Base-by-base conservation (phyloP, 305 asterid species). In the Fraxinus dipetala region DNA sequence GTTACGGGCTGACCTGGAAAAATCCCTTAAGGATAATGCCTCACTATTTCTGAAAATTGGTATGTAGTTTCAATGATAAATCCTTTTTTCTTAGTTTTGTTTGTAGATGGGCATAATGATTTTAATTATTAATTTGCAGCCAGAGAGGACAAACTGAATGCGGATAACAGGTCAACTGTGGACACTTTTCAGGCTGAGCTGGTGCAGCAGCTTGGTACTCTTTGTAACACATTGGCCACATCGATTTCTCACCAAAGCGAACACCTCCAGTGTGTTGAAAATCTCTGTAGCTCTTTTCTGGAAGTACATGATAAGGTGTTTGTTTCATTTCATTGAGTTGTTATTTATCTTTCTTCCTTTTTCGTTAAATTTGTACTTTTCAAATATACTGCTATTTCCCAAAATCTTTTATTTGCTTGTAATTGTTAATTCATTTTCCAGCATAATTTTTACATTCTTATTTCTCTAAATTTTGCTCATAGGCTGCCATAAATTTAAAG, bases 1-100 rank as follows among this genome's bases (percentile, higher is more conserved):
- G 1, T 84, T 93, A 79, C 91, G 94, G n/a, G 89, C 93, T 87
- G 94, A 93, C 61, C 85, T 93, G 90, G 98, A 92, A 83, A 91
- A 89, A 83, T 86, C 93, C 30, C 90, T 87, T 48, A 83, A 84
- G 86, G 95, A 93, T 72, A 92, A 89, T 38, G 89, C 91, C 18
- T 90, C 95, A 16, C 78, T 93, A 26, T 89, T 86, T 85, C 83
- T 81, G 72, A 93, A 93, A 89, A 90, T 93, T 67, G 93, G 97
- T 92, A 84, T 22, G 84, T 78, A 74, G 5, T 48, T 76, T 38
- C 63, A 35, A 59, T 77, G 40, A 45, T 72, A 73, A 30, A 18
- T 56, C 22, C 7, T 26, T 18, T 61, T 75, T 56, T 69, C 14
- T 72, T 10, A 36, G 2, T 24, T 34, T 81, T n/a, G 18, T 28